Evolutionary conservation across 495 filamentous ascomycete genomes (phyloP).

Genomic region (Durotheca rogersii): DNA sequence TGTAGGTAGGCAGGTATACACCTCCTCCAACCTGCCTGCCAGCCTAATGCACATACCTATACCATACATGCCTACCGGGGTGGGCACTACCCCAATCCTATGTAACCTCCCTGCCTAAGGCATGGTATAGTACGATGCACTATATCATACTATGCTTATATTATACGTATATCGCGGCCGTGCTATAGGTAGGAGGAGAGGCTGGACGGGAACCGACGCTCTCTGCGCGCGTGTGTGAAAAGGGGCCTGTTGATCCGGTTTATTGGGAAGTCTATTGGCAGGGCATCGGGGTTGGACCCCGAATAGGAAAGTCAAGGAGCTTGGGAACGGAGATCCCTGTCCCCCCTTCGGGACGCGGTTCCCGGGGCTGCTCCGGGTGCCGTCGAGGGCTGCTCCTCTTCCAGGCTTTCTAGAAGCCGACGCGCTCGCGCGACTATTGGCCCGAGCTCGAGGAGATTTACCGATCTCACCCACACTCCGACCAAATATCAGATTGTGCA

Average conservation of each 20-base stretch:
- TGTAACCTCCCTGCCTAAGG: too few relatives aligned
- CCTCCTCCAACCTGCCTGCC: too few relatives aligned
- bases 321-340: slow-evolving; percentile 18
- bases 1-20: not conserved
- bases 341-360: slow-evolving; percentile 17
- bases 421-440: slow-evolving; percentile 21
- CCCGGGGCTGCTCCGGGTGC: slow-evolving; percentile 30
- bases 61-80: too few relatives aligned
- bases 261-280: slow-evolving; percentile 34
- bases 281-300: slow-evolving; percentile 24
- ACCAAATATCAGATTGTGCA: not conserved
- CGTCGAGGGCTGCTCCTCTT: slow-evolving; percentile 25
- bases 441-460: slow-evolving; percentile 21
- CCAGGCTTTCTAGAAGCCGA: slow-evolving; percentile 27
- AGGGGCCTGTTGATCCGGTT: slow-evolving; percentile 26
- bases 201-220: too few relatives aligned
- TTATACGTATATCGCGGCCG: too few relatives aligned
- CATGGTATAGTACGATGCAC: not conserved
- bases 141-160: too few relatives aligned
- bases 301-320: slow-evolving; percentile 26
- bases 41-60: too few relatives aligned
- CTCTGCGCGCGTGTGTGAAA: slow-evolving; percentile 12
- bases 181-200: too few relatives aligned
- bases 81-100: too few relatives aligned
- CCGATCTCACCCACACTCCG: slow-evolving; percentile 28